phyloP scores from a whole-genome alignment of 805 yeast genomes.

The Candida awuae region DNA sequence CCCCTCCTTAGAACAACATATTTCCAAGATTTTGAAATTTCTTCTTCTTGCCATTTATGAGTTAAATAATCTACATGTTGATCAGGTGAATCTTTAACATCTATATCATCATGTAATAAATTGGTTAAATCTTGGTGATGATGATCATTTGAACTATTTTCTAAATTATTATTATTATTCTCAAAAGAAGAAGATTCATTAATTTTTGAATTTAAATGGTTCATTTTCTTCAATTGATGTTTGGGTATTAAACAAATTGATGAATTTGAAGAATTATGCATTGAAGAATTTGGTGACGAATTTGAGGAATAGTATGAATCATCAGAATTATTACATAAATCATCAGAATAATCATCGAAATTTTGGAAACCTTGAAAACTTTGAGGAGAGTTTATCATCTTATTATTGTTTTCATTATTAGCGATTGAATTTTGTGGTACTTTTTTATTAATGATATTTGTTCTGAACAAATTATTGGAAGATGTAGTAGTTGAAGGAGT shows the following conservation, averaged over 20 bases:
- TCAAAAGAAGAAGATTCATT: not conserved
- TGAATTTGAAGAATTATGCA: not conserved
- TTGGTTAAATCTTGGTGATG: conserved; percentile 8
- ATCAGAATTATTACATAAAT: conserved; percentile 22
- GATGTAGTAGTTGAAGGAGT: not conserved
- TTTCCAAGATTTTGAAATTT: conserved; percentile 92
- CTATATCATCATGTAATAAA: conserved; percentile 72
- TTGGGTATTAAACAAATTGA: conserved; percentile 24
- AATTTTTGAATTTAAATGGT: conserved; percentile 1
- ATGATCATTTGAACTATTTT: conserved; percentile 12
- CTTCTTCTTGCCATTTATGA: conserved; percentile 92
- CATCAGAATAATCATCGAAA: conserved; percentile 23
- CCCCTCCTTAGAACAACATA: conserved; percentile 77
- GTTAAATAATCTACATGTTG: conserved; percentile 92
- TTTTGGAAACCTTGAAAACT: conserved; percentile 21
- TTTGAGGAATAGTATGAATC: conserved; percentile 22
- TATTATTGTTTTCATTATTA: conserved; percentile 2
- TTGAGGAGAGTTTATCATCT: conserved; percentile 16
- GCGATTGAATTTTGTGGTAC: not conserved
- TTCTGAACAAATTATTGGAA: not conserved
- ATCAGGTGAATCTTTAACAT: conserved; percentile 70
- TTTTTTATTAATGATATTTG: conserved; percentile 5
- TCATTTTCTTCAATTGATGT: conserved; percentile 23
- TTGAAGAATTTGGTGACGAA: conserved; percentile 9
- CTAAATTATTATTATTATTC: conserved; percentile 13